These are phyloP conservation scores for Galerina marginata DNA, from an alignment of 768 basidiomycete species.

Conservation along the genomic window DNA sequence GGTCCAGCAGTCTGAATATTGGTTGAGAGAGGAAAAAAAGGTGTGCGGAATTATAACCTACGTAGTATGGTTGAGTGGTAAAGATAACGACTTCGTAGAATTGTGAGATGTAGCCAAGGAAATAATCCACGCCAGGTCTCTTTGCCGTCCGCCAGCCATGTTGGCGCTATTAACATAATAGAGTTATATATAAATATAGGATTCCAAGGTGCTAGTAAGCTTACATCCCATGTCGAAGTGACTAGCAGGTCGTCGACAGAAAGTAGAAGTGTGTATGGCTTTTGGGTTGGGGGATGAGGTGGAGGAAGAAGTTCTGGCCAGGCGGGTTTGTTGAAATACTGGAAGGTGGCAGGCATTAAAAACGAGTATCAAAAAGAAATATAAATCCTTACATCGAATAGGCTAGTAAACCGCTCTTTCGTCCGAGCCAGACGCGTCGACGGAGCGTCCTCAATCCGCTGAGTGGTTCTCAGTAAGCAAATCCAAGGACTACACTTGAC, in stretches of 20 bases:
- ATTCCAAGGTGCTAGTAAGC: constrained; percentile 35
- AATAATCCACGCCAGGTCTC: constrained; percentile 97
- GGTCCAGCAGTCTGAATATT: constrained; percentile 77
- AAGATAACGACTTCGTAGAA: constrained; percentile 99
- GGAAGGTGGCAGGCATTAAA: not conserved
- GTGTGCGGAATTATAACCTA: constrained; percentile 43
- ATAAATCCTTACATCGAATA: constrained; percentile 66
- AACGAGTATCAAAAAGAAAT: not conserved
- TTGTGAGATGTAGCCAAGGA: constrained; percentile 95
- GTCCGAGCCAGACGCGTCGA: constrained; percentile 70
- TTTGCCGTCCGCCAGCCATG: constrained; percentile 98
- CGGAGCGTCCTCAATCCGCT: constrained; percentile 67
- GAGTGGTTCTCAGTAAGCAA: not conserved
- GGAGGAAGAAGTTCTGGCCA: constrained; percentile 94
- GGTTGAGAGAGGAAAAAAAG: constrained; percentile 7
- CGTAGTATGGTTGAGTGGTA: constrained; percentile 88
- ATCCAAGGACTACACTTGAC: not conserved
- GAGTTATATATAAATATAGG: too few species aligned
- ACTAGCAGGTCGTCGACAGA: constrained; percentile 93
- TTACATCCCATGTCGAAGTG: constrained; percentile 93
- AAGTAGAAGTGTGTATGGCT: constrained; percentile 90
- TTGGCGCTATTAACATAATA: constrained; percentile 61
- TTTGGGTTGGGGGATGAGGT: constrained; percentile 79
- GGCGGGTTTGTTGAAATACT: constrained; percentile 94
- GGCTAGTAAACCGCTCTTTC: constrained; percentile 60